Evolutionary conservation across 2,329 filamentous ascomycete species (phyloP), one percentile per base, ranked within the genome.

Genomic region (Lasiodiplodia gonubiensis): DNA sequence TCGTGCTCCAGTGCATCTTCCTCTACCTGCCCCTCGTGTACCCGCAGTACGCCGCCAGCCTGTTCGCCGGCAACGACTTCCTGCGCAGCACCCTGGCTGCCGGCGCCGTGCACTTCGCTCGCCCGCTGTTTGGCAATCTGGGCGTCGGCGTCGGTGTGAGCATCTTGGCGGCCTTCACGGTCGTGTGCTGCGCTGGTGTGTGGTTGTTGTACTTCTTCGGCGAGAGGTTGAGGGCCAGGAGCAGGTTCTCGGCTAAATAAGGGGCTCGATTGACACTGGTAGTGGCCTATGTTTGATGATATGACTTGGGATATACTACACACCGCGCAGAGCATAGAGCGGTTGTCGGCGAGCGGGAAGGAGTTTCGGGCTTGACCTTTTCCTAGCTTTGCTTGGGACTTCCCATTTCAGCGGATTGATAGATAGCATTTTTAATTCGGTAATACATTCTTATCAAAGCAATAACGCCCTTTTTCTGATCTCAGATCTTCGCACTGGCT

Each of bases 141-240:
- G 88, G 88, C 16, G 84, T 90, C 33, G 86, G 82, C 5, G 80
- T 78, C 53, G 89, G 88, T 2, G 82, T 84, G 0, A 86, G 82
- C 68, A 71, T 91, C 39, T 80, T 91, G 6, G 88, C 82, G 3
- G 81, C 77, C 1, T 72, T 80, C 67, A 81, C 72, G 46, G 72
- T 72, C 1, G 77, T 74, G 1, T 80, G 80, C 60, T 74, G 88
- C 69, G 69, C 85, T n/a, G 87, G 87, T 16, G 86, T 91, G 53
- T 89, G 84, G 79, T 76, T 83, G 51, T 77, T 90, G 67, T 90
- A 85, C 76, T 85, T 84, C 70, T 87, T 79, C 68, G 87, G 88
- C 2, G 84, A 82, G 27, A 80, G 74, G 60, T 75, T 90, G 68
- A 82, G 88, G 68, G 79, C 83, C 7, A 80, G 86, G 74, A 88